Percentiles rank a stretch among this genome's conserved stretches.
These are phyloP conservation scores for Malus sylvestris DNA, from an alignment of 306 rosid genomes.

Conservation along the genomic window DNA sequence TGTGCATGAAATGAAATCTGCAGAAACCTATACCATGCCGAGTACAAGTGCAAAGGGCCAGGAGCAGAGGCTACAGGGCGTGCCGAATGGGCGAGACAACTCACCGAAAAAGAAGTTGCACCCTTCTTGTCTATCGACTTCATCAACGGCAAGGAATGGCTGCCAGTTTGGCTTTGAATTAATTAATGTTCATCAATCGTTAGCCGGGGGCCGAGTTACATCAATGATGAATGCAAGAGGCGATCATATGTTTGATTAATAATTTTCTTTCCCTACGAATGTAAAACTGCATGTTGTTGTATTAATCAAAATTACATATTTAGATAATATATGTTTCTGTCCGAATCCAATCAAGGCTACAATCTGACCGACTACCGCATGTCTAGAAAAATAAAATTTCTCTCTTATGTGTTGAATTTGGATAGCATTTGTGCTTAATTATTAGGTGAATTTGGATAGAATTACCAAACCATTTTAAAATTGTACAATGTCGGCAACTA, in stretches of 20 bases:
- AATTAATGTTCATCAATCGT: neutral
- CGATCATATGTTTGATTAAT: neutral
- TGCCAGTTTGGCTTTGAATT: constrained; percentile 53
- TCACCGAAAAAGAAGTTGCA: constrained; percentile 37
- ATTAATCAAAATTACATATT: neutral
- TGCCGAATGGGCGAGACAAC: constrained; percentile 54
- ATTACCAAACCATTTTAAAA: too few relatives aligned
- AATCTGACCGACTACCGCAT: too few relatives aligned
- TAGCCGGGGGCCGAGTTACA: neutral
- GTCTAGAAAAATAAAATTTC: too few relatives aligned
- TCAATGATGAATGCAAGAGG: neutral
- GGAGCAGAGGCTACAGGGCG: constrained; percentile 32
- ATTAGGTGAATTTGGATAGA: neutral
- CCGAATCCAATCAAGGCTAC: neutral
- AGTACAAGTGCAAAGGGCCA: constrained; percentile 60
- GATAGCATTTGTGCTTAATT: too few relatives aligned
- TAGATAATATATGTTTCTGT: neutral
- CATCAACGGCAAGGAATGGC: constrained; percentile 64
- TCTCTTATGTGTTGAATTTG: too few relatives aligned
- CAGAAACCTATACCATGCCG: constrained; percentile 56
- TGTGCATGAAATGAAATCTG: neutral
- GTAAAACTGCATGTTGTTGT: neutral
- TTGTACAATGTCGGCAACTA: neutral
- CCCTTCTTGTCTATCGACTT: constrained; percentile 39
- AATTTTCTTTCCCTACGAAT: neutral